A percentile compares a stretch with the other conserved stretches of the same genome.
Conservation (phyloP, 75 land plant genomes). For the Sequoiadendron giganteum region DNA sequence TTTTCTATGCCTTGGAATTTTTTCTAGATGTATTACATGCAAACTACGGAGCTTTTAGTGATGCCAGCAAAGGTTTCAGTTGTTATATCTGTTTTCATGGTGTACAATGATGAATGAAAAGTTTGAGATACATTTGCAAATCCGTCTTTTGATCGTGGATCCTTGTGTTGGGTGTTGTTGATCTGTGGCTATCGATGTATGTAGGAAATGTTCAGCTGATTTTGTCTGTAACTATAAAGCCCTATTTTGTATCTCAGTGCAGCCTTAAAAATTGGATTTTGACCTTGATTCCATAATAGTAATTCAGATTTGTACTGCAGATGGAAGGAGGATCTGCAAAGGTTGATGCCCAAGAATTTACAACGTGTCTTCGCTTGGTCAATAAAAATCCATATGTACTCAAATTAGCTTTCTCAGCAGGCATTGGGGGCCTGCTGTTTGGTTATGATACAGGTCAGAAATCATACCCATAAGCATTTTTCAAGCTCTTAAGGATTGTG, state of each 20-base stretch:
- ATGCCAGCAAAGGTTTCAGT: background rate
- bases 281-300: background rate
- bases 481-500: background rate
- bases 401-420: conserved; percentile 60
- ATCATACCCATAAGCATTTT: background rate
- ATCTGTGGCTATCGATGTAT: background rate
- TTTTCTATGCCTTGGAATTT: background rate
- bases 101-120: background rate
- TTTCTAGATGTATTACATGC: background rate
- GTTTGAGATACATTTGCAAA: background rate
- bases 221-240: background rate
- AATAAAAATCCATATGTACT: conserved; percentile 48
- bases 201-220: background rate
- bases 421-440: conserved; percentile 75
- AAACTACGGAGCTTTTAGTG: background rate
- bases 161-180: background rate
- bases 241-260: background rate
- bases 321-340: conserved; percentile 13
- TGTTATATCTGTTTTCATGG: background rate
- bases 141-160: background rate
- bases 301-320: background rate
- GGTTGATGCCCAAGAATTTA: conserved; percentile 3
- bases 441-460: conserved; percentile 85
- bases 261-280: background rate
- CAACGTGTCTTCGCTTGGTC: conserved; percentile 5